phyloP scores from a whole-genome alignment of 1,139 yeast species.

The Sugiyamaella grinbergsii region DNA sequence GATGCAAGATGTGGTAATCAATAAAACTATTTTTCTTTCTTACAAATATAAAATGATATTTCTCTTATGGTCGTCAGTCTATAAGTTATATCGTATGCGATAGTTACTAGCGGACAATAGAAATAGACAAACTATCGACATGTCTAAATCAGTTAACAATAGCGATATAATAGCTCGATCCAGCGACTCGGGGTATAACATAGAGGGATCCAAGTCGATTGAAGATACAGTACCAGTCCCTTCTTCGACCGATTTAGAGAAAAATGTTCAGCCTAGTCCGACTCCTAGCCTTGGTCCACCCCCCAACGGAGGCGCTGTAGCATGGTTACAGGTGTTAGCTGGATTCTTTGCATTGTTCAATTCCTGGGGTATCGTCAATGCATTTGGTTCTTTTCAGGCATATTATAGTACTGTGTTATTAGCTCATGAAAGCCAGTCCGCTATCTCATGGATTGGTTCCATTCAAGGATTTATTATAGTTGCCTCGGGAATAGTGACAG shows the following conservation, averaged over 20 bases:
- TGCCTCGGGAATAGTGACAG: slow-evolving; percentile 57
- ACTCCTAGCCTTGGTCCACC: slow-evolving; percentile 23
- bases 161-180: not conserved
- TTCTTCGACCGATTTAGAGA: slow-evolving; percentile 3
- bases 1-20: no score
- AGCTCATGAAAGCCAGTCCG: slow-evolving; percentile 45
- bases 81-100: not conserved
- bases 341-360: slow-evolving; percentile 54
- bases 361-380: slow-evolving; percentile 60
- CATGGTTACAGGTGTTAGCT: slow-evolving; percentile 41
- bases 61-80: no score
- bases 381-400: slow-evolving; percentile 64
- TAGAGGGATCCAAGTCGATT: not conserved
- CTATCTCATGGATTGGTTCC: slow-evolving; percentile 67
- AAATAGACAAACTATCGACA: not conserved
- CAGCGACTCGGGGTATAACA: not conserved
- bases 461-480: slow-evolving; percentile 54
- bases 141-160: not conserved
- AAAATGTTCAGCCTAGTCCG: not conserved
- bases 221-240: not conserved
- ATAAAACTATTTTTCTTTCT: no score
- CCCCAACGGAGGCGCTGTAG: slow-evolving; percentile 40
- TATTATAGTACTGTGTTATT: slow-evolving; percentile 55
- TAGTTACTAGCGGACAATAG: not conserved
- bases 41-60: no score